Evolutionary conservation across 2,329 filamentous ascomycete species (phyloP), one percentile per base, ranked within the genome.

Genomic region (Xylaria sp.): DNA sequence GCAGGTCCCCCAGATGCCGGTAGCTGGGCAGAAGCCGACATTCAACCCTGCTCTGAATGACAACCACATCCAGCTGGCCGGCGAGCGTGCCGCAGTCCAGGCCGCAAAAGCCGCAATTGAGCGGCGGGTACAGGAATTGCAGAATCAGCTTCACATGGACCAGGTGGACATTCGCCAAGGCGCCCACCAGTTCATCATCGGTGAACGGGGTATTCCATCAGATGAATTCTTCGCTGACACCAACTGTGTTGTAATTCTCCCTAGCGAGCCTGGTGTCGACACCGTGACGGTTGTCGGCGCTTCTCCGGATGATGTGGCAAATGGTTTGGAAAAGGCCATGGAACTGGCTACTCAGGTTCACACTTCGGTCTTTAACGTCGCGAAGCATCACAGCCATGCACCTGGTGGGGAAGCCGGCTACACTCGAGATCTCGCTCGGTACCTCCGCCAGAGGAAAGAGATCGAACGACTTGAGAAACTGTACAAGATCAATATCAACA

Each of bases 121-220:
- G 77, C 87, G 88, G 51, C 86, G 89, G 61, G 92, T 89, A 6
- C 86, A 89, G 64, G 85, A 94, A 73, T 85, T 99, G 21, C 88
- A 89, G 69, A 86, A 87, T 62, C 87, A 92, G 74, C 82, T 98
- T 52, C 87, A 89, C 43, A 82, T 95, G 51, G 88, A 95, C 70
- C 89, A 96, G 76, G 82, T 93, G 43, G 86, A 90, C 5, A 92
- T 98, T 70, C 91, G 94, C 76, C 89, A 90, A 65, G 92, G 92
- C 51, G 89, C 92, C 54, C 95, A 98, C 76, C 94, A 96, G 76
- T 98, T 97, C 81, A 95, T 99, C 73, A 89, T 97, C 66, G 94
- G 94, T 54, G 89, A 94, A 65, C 86, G 89, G 65, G 93, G 92
- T 64, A 85, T 91, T 65, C 88, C 92, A 17, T 83, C 92, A 35